A percentile compares a stretch with the other conserved stretches of the same genome.
These are phyloP conservation scores for Isabelozyma pseudorhagii DNA, from an alignment of 805 yeast genomes.

Conservation along the genomic window DNA sequence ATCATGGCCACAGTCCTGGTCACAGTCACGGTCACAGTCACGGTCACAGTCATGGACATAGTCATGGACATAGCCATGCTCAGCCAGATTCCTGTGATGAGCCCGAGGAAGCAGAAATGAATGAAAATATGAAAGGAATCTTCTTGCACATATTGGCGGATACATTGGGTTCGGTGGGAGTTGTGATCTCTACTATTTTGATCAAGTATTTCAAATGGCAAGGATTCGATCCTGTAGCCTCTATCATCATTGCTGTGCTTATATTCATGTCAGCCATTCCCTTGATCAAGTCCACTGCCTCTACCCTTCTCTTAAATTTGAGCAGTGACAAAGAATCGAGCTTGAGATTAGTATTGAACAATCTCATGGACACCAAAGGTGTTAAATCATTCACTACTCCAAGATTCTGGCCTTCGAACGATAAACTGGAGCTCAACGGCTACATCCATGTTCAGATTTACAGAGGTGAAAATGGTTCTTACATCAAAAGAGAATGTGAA, in stretches of 20 bases:
- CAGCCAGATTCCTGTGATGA: slow-evolving; percentile 18
- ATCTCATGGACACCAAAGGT: slow-evolving; percentile 69
- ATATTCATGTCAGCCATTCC: slow-evolving; percentile 84
- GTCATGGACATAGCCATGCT: slow-evolving; percentile 17
- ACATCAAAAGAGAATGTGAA: slow-evolving; percentile 59
- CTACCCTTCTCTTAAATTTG: slow-evolving; percentile 64
- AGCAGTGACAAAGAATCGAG: slow-evolving; percentile 56
- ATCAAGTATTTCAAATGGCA: slow-evolving; percentile 65
- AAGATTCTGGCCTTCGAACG: slow-evolving; percentile 77
- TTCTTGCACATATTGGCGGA: slow-evolving; percentile 93
- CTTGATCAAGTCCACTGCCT: slow-evolving; percentile 74
- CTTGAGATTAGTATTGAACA: slow-evolving; percentile 63
- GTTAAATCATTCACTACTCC: slow-evolving; percentile 85
- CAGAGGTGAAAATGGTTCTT: slow-evolving; percentile 61
- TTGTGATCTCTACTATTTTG: slow-evolving; percentile 82
- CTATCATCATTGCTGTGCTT: slow-evolving; percentile 77
- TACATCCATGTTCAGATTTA: slow-evolving; percentile 76
- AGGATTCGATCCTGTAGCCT: slow-evolving; percentile 90
- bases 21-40: slow-evolving; percentile 42
- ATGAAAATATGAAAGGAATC: slow-evolving; percentile 87
- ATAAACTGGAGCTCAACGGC: slow-evolving; percentile 41
- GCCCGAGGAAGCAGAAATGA: slow-evolving; percentile 18
- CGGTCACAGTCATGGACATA: slow-evolving; percentile 31
- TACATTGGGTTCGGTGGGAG: slow-evolving; percentile 95
- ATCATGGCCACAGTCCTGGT: slow-evolving; percentile 65